Conservation (phyloP, 495 filamentous ascomycete genomes). For the Endocarpon pusillum region DNA sequence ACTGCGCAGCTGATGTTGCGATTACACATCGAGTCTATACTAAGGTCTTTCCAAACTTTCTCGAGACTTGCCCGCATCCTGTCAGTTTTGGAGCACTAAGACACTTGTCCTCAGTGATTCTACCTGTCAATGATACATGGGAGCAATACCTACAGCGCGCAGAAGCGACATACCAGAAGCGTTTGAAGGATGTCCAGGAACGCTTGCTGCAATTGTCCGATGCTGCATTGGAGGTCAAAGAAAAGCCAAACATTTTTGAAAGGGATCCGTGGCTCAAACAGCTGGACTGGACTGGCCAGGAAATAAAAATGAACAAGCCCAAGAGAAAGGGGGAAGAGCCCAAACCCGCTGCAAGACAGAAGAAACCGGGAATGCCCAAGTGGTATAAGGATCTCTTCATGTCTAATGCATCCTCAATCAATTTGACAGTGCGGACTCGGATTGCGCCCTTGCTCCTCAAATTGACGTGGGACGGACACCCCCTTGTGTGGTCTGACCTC, state of each 20-base stretch:
- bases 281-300: slow-evolving; percentile 89
- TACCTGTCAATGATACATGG: slow-evolving; percentile 83
- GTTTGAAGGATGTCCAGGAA: slow-evolving; percentile 58
- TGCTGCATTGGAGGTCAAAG: slow-evolving; percentile 58
- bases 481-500: slow-evolving; percentile 81
- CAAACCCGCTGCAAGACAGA: slow-evolving; percentile 65
- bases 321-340: slow-evolving; percentile 72
- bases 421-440: slow-evolving; percentile 70
- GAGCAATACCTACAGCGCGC: slow-evolving; percentile 62
- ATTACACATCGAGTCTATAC: slow-evolving; percentile 86
- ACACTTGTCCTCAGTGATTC: slow-evolving; percentile 78
- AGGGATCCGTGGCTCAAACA: slow-evolving; percentile 83
- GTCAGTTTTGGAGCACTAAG: slow-evolving; percentile 91
- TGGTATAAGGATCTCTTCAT: slow-evolving; percentile 90
- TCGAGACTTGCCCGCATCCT: slow-evolving; percentile 81
- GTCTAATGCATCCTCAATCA: slow-evolving; percentile 44
- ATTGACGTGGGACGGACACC: slow-evolving; percentile 75
- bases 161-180: slow-evolving; percentile 64
- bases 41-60: slow-evolving; percentile 76
- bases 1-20: slow-evolving; percentile 89
- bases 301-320: slow-evolving; percentile 76
- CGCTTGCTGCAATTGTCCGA: slow-evolving; percentile 55
- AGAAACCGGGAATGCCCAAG: slow-evolving; percentile 81
- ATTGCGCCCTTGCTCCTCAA: slow-evolving; percentile 76
- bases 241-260: slow-evolving; percentile 42